Evolutionary conservation across 2,329 filamentous ascomycete species (phyloP).

Genomic region (Cucurbitaria berberidis): DNA sequence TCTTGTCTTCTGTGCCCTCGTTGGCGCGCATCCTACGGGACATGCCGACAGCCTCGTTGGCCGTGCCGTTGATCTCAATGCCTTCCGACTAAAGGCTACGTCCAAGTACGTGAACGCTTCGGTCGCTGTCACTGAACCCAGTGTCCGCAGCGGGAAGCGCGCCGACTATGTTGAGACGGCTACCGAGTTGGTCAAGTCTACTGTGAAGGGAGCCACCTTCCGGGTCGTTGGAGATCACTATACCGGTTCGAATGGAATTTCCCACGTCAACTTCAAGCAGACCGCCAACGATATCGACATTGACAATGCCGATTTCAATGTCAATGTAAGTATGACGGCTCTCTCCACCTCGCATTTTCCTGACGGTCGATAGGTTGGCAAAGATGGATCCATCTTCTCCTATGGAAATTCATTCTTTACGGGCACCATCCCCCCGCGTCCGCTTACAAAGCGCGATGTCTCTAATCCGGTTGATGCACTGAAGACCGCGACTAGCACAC

Average conservation of each 20-base stretch:
- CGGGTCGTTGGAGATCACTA: conserved; percentile 2
- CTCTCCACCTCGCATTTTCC: not conserved
- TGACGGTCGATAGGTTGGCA: conserved; percentile 50
- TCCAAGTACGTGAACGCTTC: conserved; percentile 20
- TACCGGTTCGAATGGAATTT: conserved; percentile 57
- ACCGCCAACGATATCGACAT: conserved; percentile 63
- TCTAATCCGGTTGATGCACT: conserved; percentile 53
- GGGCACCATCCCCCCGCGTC: conserved; percentile 37
- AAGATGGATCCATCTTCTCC: conserved; percentile 61
- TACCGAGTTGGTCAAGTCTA: conserved; percentile 4
- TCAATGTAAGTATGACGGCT: not conserved
- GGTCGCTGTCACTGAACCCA: not conserved
- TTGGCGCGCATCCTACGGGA: not conserved
- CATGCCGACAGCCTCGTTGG: not conserved
- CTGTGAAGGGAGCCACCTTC: conserved; percentile 2
- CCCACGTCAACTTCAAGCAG: conserved; percentile 65
- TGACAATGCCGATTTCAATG: conserved; percentile 65
- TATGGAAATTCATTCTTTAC: conserved; percentile 57
- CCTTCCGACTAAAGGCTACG: conserved; percentile 17
- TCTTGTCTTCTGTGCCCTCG: not conserved
- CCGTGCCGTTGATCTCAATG: conserved; percentile 21
- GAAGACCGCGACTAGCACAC: conserved; percentile 45
- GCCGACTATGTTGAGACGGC: conserved; percentile 5
- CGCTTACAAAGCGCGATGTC: conserved; percentile 31
- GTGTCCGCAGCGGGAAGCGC: not conserved